These are phyloP conservation scores for Darksidea phi DNA, from an alignment of 495 filamentous ascomycete genomes.

Conservation along the genomic window DNA sequence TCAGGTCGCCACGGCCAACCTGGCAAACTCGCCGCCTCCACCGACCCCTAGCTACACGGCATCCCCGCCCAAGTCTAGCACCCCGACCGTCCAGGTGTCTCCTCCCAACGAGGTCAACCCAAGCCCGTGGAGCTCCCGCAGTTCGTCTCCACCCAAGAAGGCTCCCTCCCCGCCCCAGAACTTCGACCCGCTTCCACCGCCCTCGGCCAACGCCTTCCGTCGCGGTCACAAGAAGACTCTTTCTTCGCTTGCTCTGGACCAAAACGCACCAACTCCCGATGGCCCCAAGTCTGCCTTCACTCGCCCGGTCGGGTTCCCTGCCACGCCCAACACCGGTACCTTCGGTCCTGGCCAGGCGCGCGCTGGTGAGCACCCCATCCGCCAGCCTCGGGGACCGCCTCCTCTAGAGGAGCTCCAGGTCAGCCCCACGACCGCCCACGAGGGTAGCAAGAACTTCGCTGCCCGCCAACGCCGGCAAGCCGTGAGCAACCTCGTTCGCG, in stretches of 20 bases:
- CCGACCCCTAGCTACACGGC: constrained; percentile 37
- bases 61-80: constrained; percentile 37
- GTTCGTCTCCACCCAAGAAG: constrained; percentile 70
- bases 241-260: constrained; percentile 68
- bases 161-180: constrained; percentile 61
- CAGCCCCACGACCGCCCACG: constrained; percentile 89
- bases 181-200: constrained; percentile 70
- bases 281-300: constrained; percentile 67
- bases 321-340: constrained; percentile 78
- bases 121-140: constrained; percentile 52
- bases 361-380: constrained; percentile 89
- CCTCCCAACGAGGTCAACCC: constrained; percentile 64
- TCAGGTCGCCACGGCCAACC: constrained; percentile 43
- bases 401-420: constrained; percentile 85
- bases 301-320: constrained; percentile 61
- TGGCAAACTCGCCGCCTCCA: constrained; percentile 42
- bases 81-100: constrained; percentile 69
- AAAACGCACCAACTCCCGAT: constrained; percentile 54
- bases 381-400: constrained; percentile 91
- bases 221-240: constrained; percentile 83
- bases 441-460: constrained; percentile 98
- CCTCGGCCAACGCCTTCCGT: constrained; percentile 82
- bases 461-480: constrained; percentile 90
- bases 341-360: constrained; percentile 93
- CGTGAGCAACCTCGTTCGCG: constrained; percentile 84